Evolutionary conservation across 108 stramenopile species (phyloP).

Genomic region (Fragilariopsis cylindrus): DNA sequence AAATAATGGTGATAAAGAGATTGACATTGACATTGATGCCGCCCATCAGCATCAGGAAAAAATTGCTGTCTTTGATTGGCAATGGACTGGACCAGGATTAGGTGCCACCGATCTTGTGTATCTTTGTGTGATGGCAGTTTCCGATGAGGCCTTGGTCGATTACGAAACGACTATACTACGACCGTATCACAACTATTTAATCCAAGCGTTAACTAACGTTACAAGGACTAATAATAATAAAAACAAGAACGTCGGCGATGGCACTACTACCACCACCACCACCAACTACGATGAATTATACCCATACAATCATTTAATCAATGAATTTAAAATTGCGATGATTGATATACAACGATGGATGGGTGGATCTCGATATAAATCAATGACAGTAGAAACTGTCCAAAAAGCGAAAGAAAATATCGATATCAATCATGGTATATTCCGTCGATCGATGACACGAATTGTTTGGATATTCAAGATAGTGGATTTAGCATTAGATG

Average conservation of each 20-base stretch:
- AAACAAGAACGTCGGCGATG: too few species aligned
- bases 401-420: background rate
- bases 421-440: background rate
- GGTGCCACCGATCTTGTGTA: background rate
- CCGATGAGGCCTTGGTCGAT: background rate
- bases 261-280: too few species aligned
- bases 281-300: background rate
- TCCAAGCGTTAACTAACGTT: background rate
- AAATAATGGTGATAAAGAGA: background rate
- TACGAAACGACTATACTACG: background rate
- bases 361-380: background rate
- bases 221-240: background rate
- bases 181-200: background rate
- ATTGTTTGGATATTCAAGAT: background rate
- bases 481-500: background rate
- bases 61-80: background rate
- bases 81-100: background rate
- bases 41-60: background rate
- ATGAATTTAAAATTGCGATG: background rate
- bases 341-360: background rate
- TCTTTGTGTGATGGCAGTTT: background rate
- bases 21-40: too few species aligned
- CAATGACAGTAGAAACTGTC: background rate
- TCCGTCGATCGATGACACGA: background rate
- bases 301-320: background rate